Percentiles rank a stretch among this genome's conserved stretches.
These are phyloP conservation scores for Strombidium stylifer DNA, from an alignment of 73 alveolate species.

Conservation along the genomic window DNA sequence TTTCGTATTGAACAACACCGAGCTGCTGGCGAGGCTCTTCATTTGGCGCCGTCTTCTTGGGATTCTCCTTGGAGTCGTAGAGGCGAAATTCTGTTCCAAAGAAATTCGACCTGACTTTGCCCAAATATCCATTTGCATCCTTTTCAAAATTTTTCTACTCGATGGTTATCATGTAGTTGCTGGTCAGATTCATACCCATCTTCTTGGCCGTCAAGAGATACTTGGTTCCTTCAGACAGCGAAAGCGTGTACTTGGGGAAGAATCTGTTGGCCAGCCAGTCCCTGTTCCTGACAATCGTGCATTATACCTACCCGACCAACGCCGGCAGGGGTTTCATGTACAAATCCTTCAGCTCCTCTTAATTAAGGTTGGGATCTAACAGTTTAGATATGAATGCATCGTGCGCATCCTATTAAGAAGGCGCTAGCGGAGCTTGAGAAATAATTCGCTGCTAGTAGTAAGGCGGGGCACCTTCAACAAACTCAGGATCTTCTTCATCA, in stretches of 20 bases:
- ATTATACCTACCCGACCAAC: constrained; percentile 62
- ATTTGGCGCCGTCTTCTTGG: constrained; percentile 66
- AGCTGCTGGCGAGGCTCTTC: constrained; percentile 60
- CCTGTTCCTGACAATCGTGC: constrained; percentile 78
- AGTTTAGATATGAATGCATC: constrained; percentile 33
- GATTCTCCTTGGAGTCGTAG: constrained; percentile 82
- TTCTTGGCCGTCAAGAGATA: constrained; percentile 86
- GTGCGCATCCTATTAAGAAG: constrained; percentile 20
- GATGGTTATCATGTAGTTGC: constrained; percentile 74
- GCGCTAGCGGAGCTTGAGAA: neutral
- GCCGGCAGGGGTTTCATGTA: constrained; percentile 58
- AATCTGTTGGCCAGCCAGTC: constrained; percentile 75
- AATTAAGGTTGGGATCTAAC: constrained; percentile 45
- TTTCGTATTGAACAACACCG: constrained; percentile 80
- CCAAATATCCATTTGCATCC: constrained; percentile 69
- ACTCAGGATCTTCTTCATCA: neutral
- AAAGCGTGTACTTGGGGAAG: constrained; percentile 83
- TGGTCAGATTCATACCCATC: constrained; percentile 71
- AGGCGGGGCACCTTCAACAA: neutral
- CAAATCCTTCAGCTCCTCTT: constrained; percentile 42
- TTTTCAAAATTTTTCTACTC: constrained; percentile 67
- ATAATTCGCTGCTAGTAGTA: neutral
- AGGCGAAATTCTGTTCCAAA: constrained; percentile 86
- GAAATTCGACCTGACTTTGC: constrained; percentile 87
- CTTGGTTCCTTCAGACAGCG: constrained; percentile 72